Evolutionary conservation across 2,329 filamentous ascomycete species (phyloP).

Genomic region (Knoxdaviesia proteae): DNA sequence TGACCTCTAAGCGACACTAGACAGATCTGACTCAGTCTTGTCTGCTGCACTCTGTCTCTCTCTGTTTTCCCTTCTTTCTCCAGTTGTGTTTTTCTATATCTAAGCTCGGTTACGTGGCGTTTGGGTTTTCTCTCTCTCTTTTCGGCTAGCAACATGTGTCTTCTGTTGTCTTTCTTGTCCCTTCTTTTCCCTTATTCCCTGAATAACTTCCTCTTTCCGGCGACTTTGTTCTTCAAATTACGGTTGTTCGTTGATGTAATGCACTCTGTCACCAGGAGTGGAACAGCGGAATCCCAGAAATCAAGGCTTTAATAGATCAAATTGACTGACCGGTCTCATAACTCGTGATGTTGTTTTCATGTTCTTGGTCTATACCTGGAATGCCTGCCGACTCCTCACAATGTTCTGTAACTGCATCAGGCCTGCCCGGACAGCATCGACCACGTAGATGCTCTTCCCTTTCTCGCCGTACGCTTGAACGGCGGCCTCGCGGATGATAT

Average conservation of each 20-base stretch:
- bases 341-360: too few relatives aligned
- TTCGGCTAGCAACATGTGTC: not conserved
- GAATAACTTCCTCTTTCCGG: too few relatives aligned
- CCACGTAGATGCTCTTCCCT: constrained; percentile 36
- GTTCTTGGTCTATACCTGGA: constrained; percentile 5
- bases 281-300: too few relatives aligned
- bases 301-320: too few relatives aligned
- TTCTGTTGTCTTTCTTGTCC: not conserved
- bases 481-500: constrained; percentile 51
- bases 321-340: too few relatives aligned
- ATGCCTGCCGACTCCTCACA: constrained; percentile 21
- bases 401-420: constrained; percentile 38
- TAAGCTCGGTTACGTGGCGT: too few relatives aligned
- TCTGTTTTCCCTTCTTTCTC: not conserved
- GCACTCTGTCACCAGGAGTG: too few relatives aligned
- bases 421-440: constrained; percentile 63
- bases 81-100: too few relatives aligned
- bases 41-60: not conserved
- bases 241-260: too few relatives aligned
- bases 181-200: not conserved
- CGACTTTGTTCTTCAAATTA: too few relatives aligned
- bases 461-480: constrained; percentile 39
- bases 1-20: too few relatives aligned
- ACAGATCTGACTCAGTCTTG: not conserved
- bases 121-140: too few relatives aligned